Evolutionary conservation across 441 rosid genomes (phyloP), one percentile per base, ranked within the genome.

Genomic region (Mallotus repandus): DNA sequence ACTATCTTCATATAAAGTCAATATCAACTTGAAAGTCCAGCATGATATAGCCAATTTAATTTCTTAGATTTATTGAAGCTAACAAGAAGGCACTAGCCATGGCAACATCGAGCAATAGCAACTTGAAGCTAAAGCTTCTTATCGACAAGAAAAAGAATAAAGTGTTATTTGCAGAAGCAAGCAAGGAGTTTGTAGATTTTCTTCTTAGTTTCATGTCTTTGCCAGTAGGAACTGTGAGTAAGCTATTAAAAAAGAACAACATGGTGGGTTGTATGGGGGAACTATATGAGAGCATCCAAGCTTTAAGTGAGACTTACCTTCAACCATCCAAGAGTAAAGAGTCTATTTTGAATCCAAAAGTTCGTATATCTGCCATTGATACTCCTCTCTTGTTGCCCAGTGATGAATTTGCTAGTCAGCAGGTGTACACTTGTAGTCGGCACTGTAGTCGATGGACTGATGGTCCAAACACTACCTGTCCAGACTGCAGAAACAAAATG

Each of bases 121-220:
- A 70, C 5, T 52, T 62, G 9, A 81, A 49, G 7, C n/a, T 81
- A 71, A 25, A 25, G 29, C 29, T 25, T 25, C 29, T 25, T 25
- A 25, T 25, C 29, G 29, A 25, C 29, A 25, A 25, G 29, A 25
- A 25, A 25, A 25, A 25, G 29, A 25, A 25, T 1, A 25, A 25
- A 25, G 29, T 25, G 29, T 25, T 25, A 25, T 25, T 25, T 25
- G 29, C 29, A 25, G 29, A 25, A 25, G 29, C 29, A 25, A 78
- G 69, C 0, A 82, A 84, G 41, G 80, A 79, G 8, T 82, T 79
- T 25, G 73, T 81, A 0, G 81, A 82, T 55, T 84, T 78, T 66
- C 59, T 82, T 10, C 73, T 76, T 16, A 60, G 70, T 65, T 7
- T 83, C 0, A 55, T 74, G 2, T 22, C 55, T 4, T 15, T 85